Evolutionary conservation across 2,329 filamentous ascomycete genomes (phyloP).

Genomic region (Sporothrix sp.): DNA sequence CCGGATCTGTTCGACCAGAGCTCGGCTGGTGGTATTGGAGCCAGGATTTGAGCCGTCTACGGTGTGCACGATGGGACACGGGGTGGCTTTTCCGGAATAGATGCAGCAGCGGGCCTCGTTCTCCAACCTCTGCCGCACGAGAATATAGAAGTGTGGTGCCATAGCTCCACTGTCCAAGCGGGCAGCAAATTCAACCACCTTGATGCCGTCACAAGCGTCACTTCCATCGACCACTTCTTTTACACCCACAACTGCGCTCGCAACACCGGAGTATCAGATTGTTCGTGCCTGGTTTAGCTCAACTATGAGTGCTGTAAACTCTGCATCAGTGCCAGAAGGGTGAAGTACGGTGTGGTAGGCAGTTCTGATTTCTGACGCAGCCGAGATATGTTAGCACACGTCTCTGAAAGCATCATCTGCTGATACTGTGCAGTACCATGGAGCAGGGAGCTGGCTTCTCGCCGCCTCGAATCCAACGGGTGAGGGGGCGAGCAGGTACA

Average conservation of each 20-base stretch:
- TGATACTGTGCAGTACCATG: background rate
- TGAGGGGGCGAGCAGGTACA: slow-evolving; percentile 13
- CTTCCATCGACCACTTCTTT: slow-evolving; percentile 4
- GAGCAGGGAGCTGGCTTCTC: background rate
- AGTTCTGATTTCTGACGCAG: background rate
- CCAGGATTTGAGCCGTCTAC: slow-evolving; percentile 12
- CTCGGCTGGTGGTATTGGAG: slow-evolving; percentile 9
- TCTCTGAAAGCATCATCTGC: slow-evolving; percentile 1
- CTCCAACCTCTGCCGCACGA: slow-evolving; percentile 1
- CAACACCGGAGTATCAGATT: slow-evolving; percentile 1
- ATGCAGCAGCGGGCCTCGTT: background rate
- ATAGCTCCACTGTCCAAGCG: background rate
- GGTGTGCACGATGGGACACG: no score
- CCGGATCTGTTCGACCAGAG: background rate
- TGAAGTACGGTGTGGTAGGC: slow-evolving; percentile 8
- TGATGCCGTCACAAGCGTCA: background rate
- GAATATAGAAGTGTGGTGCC: slow-evolving; percentile 3
- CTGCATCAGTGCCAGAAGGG: slow-evolving; percentile 11
- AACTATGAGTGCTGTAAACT: slow-evolving; percentile 9
- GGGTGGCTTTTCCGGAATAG: no score
- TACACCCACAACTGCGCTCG: slow-evolving; percentile 9
- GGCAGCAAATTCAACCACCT: slow-evolving; percentile 7
- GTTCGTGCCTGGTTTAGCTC: background rate
- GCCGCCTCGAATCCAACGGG: slow-evolving; percentile 4
- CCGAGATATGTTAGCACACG: background rate